These are phyloP conservation scores for Helianthus annuus DNA, from an alignment of 129 eudicot species.

Conservation along the genomic window HanXRQr2.0-SUNRISE NC_035440.2:44567255-44567754, in stretches of 20 bases:
- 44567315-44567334: too few relatives aligned
- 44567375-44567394: too few relatives aligned
- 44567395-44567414: too few relatives aligned
- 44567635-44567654: neutral
- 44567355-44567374: too few relatives aligned
- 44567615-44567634: neutral
- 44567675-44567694: neutral
- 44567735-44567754: constrained; percentile 7
- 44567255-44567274: too few relatives aligned
- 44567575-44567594: neutral
- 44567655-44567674: neutral
- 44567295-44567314: too few relatives aligned
- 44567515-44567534: too few relatives aligned
- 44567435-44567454: neutral
- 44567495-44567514: neutral
- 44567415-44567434: neutral
- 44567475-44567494: neutral
- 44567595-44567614: neutral
- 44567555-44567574: neutral
- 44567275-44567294: too few relatives aligned
- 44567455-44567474: constrained; percentile 1
- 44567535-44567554: too few relatives aligned
- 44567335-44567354: too few relatives aligned
- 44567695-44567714: neutral
- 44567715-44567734: neutral